A percentile compares a stretch with the other conserved stretches of the same genome.
Conservation (phyloP, 768 basidiomycete genomes). For the Mycena filopes region DNA sequence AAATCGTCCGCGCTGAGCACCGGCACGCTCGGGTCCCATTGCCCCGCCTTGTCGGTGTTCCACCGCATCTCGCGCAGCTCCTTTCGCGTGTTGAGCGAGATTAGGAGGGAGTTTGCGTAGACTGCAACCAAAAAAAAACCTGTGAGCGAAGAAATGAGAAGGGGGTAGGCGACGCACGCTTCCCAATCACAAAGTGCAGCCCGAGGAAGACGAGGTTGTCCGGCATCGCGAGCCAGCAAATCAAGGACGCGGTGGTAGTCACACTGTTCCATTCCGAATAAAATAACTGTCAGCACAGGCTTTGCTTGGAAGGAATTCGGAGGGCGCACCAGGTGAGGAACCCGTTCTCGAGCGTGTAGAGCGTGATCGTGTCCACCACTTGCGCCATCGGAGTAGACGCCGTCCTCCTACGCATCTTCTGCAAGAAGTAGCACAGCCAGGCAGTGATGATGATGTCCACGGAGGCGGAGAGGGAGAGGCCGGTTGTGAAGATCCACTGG, state of each 20-base stretch:
- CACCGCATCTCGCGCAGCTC: constrained; percentile 26
- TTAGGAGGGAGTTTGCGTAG: constrained; percentile 31
- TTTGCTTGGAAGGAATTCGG: no score
- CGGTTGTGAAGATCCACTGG: constrained; percentile 53
- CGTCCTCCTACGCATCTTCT: constrained; percentile 33
- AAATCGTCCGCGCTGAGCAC: constrained; percentile 10
- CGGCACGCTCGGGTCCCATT: constrained; percentile 9
- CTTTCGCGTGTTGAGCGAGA: constrained; percentile 28
- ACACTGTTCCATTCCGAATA: no score
- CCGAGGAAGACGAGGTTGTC: constrained; percentile 49
- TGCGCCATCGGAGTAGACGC: constrained; percentile 40
- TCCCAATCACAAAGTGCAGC: constrained; percentile 49
- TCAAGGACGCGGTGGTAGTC: constrained; percentile 47
- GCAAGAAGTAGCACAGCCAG: constrained; percentile 45
- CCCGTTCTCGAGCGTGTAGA: constrained; percentile 51
- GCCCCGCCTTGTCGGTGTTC: constrained; percentile 10
- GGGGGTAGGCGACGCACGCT: constrained; percentile 33
- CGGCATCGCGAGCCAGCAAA: constrained; percentile 50
- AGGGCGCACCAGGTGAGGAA: constrained; percentile 42
- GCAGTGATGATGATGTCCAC: constrained; percentile 48
- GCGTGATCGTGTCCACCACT: constrained; percentile 43
- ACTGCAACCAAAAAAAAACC: constrained; percentile 8
- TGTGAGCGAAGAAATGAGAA: no score
- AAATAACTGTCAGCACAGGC: background rate
- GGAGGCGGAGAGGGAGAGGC: constrained; percentile 48